Evolutionary conservation across 1,284 basidiomycete species (phyloP).

Genomic region (Cutaneotrichosporon cutaneum): DNA sequence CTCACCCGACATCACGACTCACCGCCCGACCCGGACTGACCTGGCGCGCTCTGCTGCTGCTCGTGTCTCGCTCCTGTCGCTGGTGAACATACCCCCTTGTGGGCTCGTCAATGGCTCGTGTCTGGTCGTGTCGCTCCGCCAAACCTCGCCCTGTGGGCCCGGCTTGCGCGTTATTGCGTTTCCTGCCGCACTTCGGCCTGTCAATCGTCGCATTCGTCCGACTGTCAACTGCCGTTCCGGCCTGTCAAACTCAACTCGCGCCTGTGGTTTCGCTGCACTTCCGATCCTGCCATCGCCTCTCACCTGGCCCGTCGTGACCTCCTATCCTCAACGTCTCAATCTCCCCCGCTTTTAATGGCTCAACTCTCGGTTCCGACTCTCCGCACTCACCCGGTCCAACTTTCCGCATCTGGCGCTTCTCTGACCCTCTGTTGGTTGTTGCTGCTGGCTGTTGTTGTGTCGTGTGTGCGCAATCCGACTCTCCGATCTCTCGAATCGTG

Average conservation of each 20-base stretch:
- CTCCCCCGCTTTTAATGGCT: not conserved
- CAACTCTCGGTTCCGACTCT: constrained; percentile 6
- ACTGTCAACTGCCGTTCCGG: constrained; percentile 11
- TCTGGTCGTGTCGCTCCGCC: constrained; percentile 12
- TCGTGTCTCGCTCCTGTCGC: constrained; percentile 3
- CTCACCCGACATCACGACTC: constrained; percentile 10
- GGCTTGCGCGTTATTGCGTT: constrained; percentile 12
- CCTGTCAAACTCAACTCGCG: constrained; percentile 1
- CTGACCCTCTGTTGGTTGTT: constrained; percentile 8
- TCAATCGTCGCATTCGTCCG: constrained; percentile 9
- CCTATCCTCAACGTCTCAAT: not conserved
- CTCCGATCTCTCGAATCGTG: constrained; percentile 3
- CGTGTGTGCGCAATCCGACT: constrained; percentile 6
- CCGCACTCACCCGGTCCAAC: constrained; percentile 1
- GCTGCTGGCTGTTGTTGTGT: constrained; percentile 12
- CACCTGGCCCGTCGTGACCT: not conserved
- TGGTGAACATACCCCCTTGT: constrained; percentile 2
- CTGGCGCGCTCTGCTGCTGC: constrained; percentile 11
- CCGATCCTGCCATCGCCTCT: not conserved
- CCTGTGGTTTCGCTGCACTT: not conserved
- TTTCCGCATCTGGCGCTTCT: constrained; percentile 2
- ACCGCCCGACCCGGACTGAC: constrained; percentile 20
- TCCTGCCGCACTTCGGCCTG: constrained; percentile 3
- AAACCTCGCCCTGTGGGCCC: constrained; percentile 19
- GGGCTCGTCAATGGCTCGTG: constrained; percentile 6